These are phyloP conservation scores for Exophiala xenobiotica DNA, from an alignment of 2,329 filamentous ascomycete species.

Conservation along the genomic window DNA sequence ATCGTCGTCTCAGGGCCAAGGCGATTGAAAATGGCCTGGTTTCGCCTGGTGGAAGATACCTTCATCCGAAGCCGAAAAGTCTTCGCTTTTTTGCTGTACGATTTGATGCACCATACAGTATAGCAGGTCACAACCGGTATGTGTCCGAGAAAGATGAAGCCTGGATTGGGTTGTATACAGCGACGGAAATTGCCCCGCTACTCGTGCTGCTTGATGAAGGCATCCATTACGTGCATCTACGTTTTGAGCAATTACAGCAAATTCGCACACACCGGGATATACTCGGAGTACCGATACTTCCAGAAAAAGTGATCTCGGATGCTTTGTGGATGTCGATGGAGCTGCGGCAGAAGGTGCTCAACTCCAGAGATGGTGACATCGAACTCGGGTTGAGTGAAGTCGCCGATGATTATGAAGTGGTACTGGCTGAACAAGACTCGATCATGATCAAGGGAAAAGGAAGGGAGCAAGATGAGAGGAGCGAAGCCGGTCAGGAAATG, in stretches of 20 bases:
- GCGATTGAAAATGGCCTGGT: conserved; percentile 51
- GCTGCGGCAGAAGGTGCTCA: conserved; percentile 55
- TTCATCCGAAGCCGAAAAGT: conserved; percentile 49
- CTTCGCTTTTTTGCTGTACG: conserved; percentile 52
- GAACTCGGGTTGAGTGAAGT: conserved; percentile 53
- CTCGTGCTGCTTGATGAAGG: conserved; percentile 58
- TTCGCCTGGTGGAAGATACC: conserved; percentile 42
- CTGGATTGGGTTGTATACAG: conserved; percentile 54
- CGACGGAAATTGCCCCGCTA: conserved; percentile 55
- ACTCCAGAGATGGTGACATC: conserved; percentile 51
- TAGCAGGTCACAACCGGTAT: conserved; percentile 36
- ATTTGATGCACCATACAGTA: conserved; percentile 54
- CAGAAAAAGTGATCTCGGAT: conserved; percentile 55
- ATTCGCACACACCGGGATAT: conserved; percentile 53
- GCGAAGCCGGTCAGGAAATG: conserved; percentile 37
- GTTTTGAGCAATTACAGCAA: conserved; percentile 58
- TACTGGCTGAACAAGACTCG: conserved; percentile 9
- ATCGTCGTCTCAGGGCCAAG: conserved; percentile 49
- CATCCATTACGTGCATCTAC: conserved; percentile 60
- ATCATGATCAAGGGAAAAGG: conserved; percentile 46
- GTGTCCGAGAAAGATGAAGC: conserved; percentile 47
- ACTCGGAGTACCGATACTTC: conserved; percentile 55
- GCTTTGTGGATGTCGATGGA: conserved; percentile 60
- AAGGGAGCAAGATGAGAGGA: conserved; percentile 31
- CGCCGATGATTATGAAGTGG: conserved; percentile 33